Evolutionary conservation across 768 basidiomycete genomes (phyloP).

Genomic region (Boletus speciosus): DNA sequence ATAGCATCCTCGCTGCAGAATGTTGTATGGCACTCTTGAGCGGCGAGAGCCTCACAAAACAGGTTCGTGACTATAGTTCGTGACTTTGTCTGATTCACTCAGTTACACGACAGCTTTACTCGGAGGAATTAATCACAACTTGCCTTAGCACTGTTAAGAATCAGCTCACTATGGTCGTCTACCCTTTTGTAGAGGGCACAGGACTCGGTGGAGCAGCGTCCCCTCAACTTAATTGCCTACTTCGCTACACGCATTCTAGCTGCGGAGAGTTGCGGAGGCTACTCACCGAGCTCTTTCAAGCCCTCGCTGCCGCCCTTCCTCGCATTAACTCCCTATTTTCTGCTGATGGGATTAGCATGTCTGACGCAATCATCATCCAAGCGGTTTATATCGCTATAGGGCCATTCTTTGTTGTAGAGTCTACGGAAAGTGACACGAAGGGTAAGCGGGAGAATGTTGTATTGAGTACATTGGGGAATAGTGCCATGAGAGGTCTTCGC

Average conservation of each 20-base stretch:
- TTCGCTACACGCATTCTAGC: slow-evolving; percentile 38
- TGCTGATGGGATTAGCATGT: slow-evolving; percentile 66
- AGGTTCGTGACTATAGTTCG: slow-evolving; percentile 46
- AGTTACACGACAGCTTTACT: slow-evolving; percentile 63
- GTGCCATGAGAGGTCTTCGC: slow-evolving; percentile 77
- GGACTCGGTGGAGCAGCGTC: slow-evolving; percentile 40
- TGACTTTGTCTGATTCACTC: not conserved
- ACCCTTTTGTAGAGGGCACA: slow-evolving; percentile 80
- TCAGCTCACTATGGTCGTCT: slow-evolving; percentile 73
- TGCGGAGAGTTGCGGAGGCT: slow-evolving; percentile 42
- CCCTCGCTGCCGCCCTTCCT: slow-evolving; percentile 66
- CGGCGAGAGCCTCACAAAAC: slow-evolving; percentile 79
- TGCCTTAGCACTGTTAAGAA: slow-evolving; percentile 79
- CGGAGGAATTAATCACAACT: slow-evolving; percentile 84
- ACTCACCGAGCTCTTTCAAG: slow-evolving; percentile 69
- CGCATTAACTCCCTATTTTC: slow-evolving; percentile 72
- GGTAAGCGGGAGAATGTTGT: slow-evolving; percentile 56
- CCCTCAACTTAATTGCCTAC: slow-evolving; percentile 51
- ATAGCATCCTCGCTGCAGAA: slow-evolving; percentile 80
- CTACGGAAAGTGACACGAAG: slow-evolving; percentile 52
- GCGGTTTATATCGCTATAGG: slow-evolving; percentile 91
- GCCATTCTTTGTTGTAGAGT: slow-evolving; percentile 88
- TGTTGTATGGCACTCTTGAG: slow-evolving; percentile 76
- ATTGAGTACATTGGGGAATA: slow-evolving; percentile 65
- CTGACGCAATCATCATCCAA: slow-evolving; percentile 88